Evolutionary conservation across 495 filamentous ascomycete species (phyloP), one percentile per base, ranked within the genome.

Genomic region (Hypoxylon perforatum): DNA sequence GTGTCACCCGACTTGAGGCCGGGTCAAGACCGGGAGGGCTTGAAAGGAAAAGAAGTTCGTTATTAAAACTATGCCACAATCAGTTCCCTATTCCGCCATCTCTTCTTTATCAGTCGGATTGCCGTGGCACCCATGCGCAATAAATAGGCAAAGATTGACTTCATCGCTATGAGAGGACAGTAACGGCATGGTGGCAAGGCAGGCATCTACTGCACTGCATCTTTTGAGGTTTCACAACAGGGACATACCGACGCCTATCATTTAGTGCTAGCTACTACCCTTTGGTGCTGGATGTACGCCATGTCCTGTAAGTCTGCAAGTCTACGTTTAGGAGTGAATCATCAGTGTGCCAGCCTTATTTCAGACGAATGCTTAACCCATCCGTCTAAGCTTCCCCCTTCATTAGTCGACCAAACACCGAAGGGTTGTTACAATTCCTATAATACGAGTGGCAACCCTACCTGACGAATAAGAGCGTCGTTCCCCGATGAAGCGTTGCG

Each of bases 1-100:
- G 61, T 65, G 52, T 61, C 52, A 69, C 61, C 61, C 61, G 56
- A 69, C 50, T 53, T 42, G 41, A 23, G 52, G 42, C 58, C 57
- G 52, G 44, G 46, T 25, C 39, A 55, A 23, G 53, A 30, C 52
- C 36, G 45, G 41, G 11, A 18, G 19, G 41, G 19, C 17, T 46
- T 35, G 28, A 45, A 48, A 38, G 59, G 55, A 46, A 51, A 41
- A 51, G 55, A 46, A 15, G 38, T 12, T 47, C 28, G n/a, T 42
- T 22, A 12, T 35, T 18, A 15, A 57, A 42, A 23, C 18, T 22
- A 53, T 63, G 8, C 44, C 44, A 6, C 15, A 33, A 45, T 21
- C 11, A 42, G 42, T 50, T 19, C 4, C 55, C 63, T 50, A 50
- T 49, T 19, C 25, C 36, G 38, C 15, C 28, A 36, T 33, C 15